A percentile compares a stretch with the other conserved stretches of the same genome.
Conservation (phyloP, 306 rosid genomes). For the Senna siamea region DNA sequence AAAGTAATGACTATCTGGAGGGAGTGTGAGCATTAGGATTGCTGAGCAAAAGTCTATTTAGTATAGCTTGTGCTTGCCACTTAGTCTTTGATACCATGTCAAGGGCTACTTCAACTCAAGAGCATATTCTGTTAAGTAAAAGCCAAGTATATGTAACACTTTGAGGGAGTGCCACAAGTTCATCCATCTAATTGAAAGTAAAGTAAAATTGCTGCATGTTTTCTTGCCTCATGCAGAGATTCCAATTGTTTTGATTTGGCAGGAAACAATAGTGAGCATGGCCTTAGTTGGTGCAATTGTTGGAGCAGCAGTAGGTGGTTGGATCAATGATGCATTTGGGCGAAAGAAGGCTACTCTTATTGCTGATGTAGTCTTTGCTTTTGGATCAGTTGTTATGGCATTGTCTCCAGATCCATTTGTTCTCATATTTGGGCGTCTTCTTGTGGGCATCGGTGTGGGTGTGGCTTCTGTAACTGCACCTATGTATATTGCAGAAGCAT, state of each 20-base stretch:
- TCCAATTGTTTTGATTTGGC: slow-evolving; percentile 1
- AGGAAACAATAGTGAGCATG: slow-evolving; percentile 95
- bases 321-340: slow-evolving; percentile 79
- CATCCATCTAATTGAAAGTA: background rate
- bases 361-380: slow-evolving; percentile 68
- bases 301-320: slow-evolving; percentile 88
- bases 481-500: slow-evolving; percentile 86
- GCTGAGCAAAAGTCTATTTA: too few species aligned
- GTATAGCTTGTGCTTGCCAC: too few species aligned
- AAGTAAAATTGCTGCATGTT: background rate
- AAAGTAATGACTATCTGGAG: too few species aligned
- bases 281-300: slow-evolving; percentile 82
- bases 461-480: slow-evolving; percentile 91
- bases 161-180: too few species aligned
- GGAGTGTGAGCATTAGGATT: too few species aligned
- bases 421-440: slow-evolving; percentile 76
- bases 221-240: background rate
- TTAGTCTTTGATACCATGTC: too few species aligned
- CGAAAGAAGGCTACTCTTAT: slow-evolving; percentile 78
- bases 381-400: slow-evolving; percentile 77
- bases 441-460: slow-evolving; percentile 79
- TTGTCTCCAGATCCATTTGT: slow-evolving; percentile 68
- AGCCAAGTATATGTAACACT: too few species aligned
- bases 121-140: too few species aligned
- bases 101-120: too few species aligned